Base-by-base conservation (phyloP, 1,284 basidiomycete genomes). In the Flammula alnicola region DNA sequence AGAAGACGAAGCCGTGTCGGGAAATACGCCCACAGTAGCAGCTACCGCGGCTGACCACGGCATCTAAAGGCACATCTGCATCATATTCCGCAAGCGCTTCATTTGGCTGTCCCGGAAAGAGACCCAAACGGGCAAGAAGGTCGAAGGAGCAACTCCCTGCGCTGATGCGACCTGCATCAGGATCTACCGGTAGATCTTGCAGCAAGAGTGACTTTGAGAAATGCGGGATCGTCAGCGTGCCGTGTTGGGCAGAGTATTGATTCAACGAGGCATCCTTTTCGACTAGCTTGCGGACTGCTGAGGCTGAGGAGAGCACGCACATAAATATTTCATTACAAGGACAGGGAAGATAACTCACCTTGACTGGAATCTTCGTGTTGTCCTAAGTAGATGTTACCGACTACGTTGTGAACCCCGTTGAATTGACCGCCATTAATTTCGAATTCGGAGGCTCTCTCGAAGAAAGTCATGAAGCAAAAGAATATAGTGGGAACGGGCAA, bases 11-110 rank as follows among this genome's bases (percentile, higher is more conserved):
- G 1, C 51, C 51, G 14, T 52, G 45, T 26, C 43, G 32, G 5
- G 51, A 53, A 11, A 53, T 53, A 20, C 51, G 51, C 8, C 51
- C 51, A 31, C 51, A 53, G 29, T 45, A 49, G 37, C 51, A 53
- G n/a, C 31, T 35, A 12, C 46, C 42, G 2, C 43, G 46, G 22
- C 31, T 33, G 4, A 49, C 42, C 5, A 53, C 41, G 19, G 27
- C 19, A 5, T 39, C 47, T 5, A 53, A 17, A 7, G 51, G 43
- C 4, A 53, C 31, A 11, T 26, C 31, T 1, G 27, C 25, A 23
- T 53, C 51, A 33, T 53, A 53, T 44, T 53, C 51, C 8, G 37
- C 47, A 2, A 44, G 44, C 6, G 11, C 25, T 5, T 37, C 26
- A 29, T 44, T 47, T 14, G 36, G 14, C 26, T 53, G 51, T 26